Evolutionary conservation across 2,329 filamentous ascomycete genomes (phyloP), one percentile per base, ranked within the genome.

Genomic region (Cercospora zeae-maydis): DNA sequence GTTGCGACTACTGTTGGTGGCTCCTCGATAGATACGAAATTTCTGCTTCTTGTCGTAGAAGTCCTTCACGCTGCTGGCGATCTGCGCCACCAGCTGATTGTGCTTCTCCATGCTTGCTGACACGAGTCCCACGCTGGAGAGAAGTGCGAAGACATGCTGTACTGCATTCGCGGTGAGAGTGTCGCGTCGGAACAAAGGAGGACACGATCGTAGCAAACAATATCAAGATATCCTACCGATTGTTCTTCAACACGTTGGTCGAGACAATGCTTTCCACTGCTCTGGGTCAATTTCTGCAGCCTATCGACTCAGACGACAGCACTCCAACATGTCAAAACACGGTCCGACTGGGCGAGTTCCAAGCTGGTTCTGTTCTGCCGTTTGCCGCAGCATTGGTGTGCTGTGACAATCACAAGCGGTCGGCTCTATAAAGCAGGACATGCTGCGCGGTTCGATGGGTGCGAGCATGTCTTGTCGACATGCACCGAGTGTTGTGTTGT

Each of bases 21-120:
- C 86, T 64, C 90, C 90, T 76, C 92, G 89, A 69, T 86, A 89
- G 72, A 92, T 87, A 16, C 88, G 83, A 76, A 90, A 92, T 1
- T 87, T 84, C 71, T 83, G 76, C 59, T 81, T 77, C 51, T 78
- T 78, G 9, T 78, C 74, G 71, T 85, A 79, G 73, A 84, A 85
- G 9, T 75, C 70, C 55, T 77, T 77, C 53, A 85, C 80, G 58
- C 74, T 76, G 3, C 74, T 72, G 9, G 82, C 78, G 21, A 85
- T 80, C 53, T 71, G 68, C 31, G 77, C 70, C 24, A 85, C 81
- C 19, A 77, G 74, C 51, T 60, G 34, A 16, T 60, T 47, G 34
- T 69, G 67, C 16, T 58, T 64, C 34, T 65, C 67, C 30, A 69
- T 16, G 3, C 63, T 66, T 24, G 66, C 66, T 6, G 63, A 19